Conservation (phyloP, 192 early-diverging fungal species). For the Phycomyces blakesleeanus region DNA sequence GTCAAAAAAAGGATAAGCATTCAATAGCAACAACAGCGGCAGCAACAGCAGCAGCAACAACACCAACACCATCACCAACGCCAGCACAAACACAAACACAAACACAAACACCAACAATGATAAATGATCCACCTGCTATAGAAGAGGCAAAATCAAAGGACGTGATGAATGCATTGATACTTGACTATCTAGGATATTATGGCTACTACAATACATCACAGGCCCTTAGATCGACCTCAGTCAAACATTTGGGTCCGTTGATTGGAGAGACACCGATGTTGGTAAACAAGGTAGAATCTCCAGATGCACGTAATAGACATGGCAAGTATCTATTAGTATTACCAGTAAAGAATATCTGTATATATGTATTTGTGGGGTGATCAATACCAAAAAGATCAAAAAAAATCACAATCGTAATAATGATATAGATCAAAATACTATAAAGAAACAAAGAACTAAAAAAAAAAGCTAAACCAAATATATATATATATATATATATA, state of each 20-base stretch:
- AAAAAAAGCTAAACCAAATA: no score
- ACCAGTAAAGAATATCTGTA: not conserved
- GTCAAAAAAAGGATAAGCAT: no score
- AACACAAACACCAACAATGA: no score
- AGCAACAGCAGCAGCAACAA: no score
- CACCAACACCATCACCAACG: no score
- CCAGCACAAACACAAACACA: not conserved
- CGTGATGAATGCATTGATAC: slow-evolving; percentile 60
- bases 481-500: no score
- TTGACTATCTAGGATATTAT: slow-evolving; percentile 79
- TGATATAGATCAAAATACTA: no score
- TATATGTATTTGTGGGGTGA: no score
- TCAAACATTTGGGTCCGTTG: not conserved
- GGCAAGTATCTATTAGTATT: not conserved
- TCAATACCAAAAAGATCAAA: no score
- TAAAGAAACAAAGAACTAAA: no score
- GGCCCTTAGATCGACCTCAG: slow-evolving; percentile 40
- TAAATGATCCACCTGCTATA: not conserved
- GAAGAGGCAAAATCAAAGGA: slow-evolving; percentile 1
- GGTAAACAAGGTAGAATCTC: slow-evolving; percentile 6
- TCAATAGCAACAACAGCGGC: no score
- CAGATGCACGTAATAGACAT: slow-evolving; percentile 1
- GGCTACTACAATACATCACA: slow-evolving; percentile 78
- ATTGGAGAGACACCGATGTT: not conserved
- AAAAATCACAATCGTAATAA: no score